These are phyloP conservation scores for Datura wrightii DNA, from an alignment of 257 asterid species.

Conservation along the genomic window DNA sequence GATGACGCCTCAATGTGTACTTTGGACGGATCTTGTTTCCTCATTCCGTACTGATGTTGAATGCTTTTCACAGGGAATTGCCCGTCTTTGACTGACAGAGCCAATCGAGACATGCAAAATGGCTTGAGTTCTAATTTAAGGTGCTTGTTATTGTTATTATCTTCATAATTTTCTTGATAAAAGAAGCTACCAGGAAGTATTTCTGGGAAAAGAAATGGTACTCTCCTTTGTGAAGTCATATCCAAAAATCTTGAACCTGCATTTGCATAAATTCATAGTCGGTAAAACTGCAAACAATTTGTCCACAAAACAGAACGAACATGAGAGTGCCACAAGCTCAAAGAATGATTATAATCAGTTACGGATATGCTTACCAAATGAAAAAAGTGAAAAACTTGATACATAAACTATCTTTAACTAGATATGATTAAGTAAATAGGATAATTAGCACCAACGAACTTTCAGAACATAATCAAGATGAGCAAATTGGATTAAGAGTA, in stretches of 20 bases:
- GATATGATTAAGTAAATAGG: not conserved
- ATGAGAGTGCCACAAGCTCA: not conserved
- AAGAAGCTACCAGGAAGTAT: conserved; percentile 47
- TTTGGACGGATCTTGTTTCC: conserved; percentile 37
- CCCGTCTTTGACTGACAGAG: conserved; percentile 32
- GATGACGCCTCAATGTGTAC: conserved; percentile 34
- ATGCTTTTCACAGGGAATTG: conserved; percentile 31
- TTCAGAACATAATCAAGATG: too few relatives aligned
- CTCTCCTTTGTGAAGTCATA: conserved; percentile 40
- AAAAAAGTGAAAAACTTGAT: not conserved
- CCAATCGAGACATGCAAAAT: conserved; percentile 34
- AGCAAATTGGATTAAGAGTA: not conserved
- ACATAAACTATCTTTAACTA: not conserved
- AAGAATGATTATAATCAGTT: not conserved
- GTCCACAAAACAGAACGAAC: conserved; percentile 6
- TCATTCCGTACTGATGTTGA: conserved; percentile 32
- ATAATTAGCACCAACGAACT: not conserved
- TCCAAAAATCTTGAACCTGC: conserved; percentile 54
- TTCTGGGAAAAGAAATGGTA: conserved; percentile 50
- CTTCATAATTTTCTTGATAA: conserved; percentile 43
- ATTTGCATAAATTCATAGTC: not conserved
- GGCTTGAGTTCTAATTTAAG: conserved; percentile 39
- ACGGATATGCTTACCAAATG: not conserved
- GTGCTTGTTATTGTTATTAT: conserved; percentile 22
- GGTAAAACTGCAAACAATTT: not conserved